These are phyloP conservation scores for Filobasidium wieringae DNA, from an alignment of 768 basidiomycete genomes.

Conservation along the genomic window DNA sequence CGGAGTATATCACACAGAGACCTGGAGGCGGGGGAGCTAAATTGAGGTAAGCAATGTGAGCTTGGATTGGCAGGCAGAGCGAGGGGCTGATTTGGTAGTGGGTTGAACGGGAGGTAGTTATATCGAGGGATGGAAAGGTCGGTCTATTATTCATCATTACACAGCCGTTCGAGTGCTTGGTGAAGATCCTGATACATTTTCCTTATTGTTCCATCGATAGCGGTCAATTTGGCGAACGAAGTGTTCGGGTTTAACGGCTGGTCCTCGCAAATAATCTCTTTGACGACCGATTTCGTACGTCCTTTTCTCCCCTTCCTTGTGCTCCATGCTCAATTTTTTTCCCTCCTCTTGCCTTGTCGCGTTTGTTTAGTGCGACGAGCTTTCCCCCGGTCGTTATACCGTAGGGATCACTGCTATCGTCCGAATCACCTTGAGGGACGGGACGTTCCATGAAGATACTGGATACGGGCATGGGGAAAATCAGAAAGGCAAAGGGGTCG, in stretches of 20 bases:
- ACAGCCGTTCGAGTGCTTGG: background rate
- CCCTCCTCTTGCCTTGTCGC: background rate
- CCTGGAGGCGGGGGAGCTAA: conserved; percentile 56
- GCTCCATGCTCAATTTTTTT: background rate
- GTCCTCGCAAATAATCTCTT: conserved; percentile 64
- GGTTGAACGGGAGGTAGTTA: conserved; percentile 38
- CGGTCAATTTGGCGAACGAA: conserved; percentile 94
- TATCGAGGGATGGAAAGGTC: conserved; percentile 83
- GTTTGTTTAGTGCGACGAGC: conserved; percentile 2
- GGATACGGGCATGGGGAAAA: conserved; percentile 86
- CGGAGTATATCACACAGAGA: conserved; percentile 80
- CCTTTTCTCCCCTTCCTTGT: background rate
- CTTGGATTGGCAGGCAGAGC: background rate
- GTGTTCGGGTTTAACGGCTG: conserved; percentile 97
- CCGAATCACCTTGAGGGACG: conserved; percentile 75
- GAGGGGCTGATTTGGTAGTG: background rate
- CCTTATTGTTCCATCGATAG: conserved; percentile 29
- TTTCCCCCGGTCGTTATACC: conserved; percentile 1
- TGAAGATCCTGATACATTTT: background rate
- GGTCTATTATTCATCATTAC: background rate
- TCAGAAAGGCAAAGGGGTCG: conserved; percentile 66
- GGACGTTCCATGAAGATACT: conserved; percentile 81
- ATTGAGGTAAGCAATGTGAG: conserved; percentile 10
- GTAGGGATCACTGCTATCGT: conserved; percentile 56
- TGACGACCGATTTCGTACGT: conserved; percentile 46